A percentile compares a stretch with the other conserved stretches of the same genome.
Conservation (phyloP, 2,329 filamentous ascomycete species). For the Xylaria sp. region DNA sequence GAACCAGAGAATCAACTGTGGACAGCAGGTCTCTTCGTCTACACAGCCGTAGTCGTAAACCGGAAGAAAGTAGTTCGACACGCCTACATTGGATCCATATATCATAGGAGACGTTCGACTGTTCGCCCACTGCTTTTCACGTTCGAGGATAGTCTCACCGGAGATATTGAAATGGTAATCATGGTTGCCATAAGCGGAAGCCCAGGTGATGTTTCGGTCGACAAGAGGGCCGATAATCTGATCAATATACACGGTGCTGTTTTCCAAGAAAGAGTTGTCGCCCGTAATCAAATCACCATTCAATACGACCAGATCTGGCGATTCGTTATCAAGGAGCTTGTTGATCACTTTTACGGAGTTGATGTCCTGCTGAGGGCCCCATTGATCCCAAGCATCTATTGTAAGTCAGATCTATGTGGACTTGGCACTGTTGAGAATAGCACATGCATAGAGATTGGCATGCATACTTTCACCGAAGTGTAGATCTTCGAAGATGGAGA, state of each 20-base stretch:
- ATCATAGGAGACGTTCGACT: constrained; percentile 40
- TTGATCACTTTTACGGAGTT: constrained; percentile 54
- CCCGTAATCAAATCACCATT: constrained; percentile 70
- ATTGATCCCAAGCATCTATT: constrained; percentile 41
- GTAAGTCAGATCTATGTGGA: neutral
- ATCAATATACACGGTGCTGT: constrained; percentile 54
- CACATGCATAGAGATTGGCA: neutral
- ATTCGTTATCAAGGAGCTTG: constrained; percentile 51
- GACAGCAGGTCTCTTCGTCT: constrained; percentile 29
- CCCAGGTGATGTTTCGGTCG: constrained; percentile 52
- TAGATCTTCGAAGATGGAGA: constrained; percentile 61
- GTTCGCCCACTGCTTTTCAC: constrained; percentile 37
- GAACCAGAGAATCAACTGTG: constrained; percentile 59
- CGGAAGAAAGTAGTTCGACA: constrained; percentile 45
- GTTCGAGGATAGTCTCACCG: constrained; percentile 38
- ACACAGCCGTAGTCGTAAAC: constrained; percentile 38
- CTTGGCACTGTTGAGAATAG: neutral
- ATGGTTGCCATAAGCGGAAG: constrained; percentile 67
- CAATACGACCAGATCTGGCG: constrained; percentile 57
- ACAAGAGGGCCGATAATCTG: constrained; percentile 55
- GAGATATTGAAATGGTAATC: constrained; percentile 57
- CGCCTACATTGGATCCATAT: constrained; percentile 31
- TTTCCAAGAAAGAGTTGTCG: constrained; percentile 53
- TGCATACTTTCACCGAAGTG: constrained; percentile 63
- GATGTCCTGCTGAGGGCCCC: constrained; percentile 49